Evolutionary conservation across 1,284 basidiomycete species (phyloP).

Genomic region (Spongiforma sp.): DNA sequence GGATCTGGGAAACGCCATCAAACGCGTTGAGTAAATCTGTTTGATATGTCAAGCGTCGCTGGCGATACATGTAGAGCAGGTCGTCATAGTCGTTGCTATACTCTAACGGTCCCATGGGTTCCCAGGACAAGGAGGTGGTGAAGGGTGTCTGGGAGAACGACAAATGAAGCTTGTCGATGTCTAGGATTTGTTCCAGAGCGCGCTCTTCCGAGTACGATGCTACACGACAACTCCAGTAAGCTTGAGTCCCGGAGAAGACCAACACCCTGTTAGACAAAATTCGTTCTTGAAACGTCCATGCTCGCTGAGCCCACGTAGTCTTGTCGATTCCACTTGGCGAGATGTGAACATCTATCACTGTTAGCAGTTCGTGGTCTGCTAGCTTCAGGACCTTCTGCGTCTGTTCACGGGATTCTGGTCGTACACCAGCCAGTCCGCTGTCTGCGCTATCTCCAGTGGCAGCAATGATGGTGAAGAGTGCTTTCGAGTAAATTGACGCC

Average conservation of each 20-base stretch:
- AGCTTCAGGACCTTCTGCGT: slow-evolving; percentile 18
- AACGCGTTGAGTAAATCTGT: slow-evolving; percentile 27
- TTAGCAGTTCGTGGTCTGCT: slow-evolving; percentile 10
- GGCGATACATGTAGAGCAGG: slow-evolving; percentile 16
- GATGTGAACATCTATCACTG: slow-evolving; percentile 12
- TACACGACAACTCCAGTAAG: slow-evolving; percentile 24
- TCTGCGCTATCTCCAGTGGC: slow-evolving; percentile 24
- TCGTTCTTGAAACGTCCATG: slow-evolving; percentile 32
- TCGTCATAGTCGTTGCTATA: background rate
- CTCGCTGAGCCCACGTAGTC: slow-evolving; percentile 19
- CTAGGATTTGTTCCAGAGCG: background rate
- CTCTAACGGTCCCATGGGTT: slow-evolving; percentile 1
- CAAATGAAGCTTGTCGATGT: background rate
- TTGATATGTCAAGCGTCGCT: slow-evolving; percentile 14
- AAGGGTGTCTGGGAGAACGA: slow-evolving; percentile 5
- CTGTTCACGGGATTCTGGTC: slow-evolving; percentile 4
- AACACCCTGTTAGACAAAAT: slow-evolving; percentile 22
- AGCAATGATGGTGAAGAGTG: slow-evolving; percentile 28
- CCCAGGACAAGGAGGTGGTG: background rate
- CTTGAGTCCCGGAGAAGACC: slow-evolving; percentile 25
- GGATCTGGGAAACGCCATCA: background rate
- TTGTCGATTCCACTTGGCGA: slow-evolving; percentile 4
- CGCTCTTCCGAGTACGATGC: slow-evolving; percentile 21
- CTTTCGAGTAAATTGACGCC: slow-evolving; percentile 24
- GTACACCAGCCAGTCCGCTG: slow-evolving; percentile 18